phyloP scores from a whole-genome alignment of 2,329 filamentous ascomycete species.

The Cucurbitaria berberidis region DNA sequence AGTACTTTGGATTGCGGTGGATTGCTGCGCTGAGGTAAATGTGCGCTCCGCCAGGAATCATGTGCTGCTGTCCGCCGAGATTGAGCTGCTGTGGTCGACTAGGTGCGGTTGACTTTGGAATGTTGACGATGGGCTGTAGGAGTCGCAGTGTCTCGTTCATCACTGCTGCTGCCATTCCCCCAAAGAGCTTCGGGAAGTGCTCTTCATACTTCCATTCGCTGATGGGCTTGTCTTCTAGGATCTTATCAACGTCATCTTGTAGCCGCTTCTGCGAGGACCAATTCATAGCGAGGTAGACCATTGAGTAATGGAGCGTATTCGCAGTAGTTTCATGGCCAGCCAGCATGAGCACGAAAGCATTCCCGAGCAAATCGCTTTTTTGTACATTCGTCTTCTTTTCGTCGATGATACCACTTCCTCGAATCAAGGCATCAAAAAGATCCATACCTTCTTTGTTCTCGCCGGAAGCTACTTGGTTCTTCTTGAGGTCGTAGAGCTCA shows the following conservation, averaged over 20 bases:
- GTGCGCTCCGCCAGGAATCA: conserved; percentile 62
- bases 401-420: conserved; percentile 42
- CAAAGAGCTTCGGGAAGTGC: conserved; percentile 69
- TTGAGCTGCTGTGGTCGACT: conserved; percentile 61
- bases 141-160: conserved; percentile 80
- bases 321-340: conserved; percentile 84
- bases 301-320: conserved; percentile 73
- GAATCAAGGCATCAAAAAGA: conserved; percentile 58
- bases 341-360: conserved; percentile 68
- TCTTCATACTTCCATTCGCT: conserved; percentile 74
- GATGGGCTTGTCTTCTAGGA: conserved; percentile 65
- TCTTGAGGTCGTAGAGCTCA: conserved; percentile 70
- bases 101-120: conserved; percentile 68
- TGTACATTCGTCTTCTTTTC: conserved; percentile 38
- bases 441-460: conserved; percentile 57
- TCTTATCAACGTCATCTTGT: conserved; percentile 71
- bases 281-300: conserved; percentile 71
- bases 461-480: conserved; percentile 49
- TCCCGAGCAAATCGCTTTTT: conserved; percentile 69
- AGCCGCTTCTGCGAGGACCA: conserved; percentile 68
- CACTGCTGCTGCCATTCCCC: conserved; percentile 73
- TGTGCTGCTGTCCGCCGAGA: conserved; percentile 63
- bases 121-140: conserved; percentile 71
- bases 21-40: conserved; percentile 63
- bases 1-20: conserved; percentile 74